Conservation (phyloP, 352 stramenopile species). For the Hyaloperonospora brassicae region DNA sequence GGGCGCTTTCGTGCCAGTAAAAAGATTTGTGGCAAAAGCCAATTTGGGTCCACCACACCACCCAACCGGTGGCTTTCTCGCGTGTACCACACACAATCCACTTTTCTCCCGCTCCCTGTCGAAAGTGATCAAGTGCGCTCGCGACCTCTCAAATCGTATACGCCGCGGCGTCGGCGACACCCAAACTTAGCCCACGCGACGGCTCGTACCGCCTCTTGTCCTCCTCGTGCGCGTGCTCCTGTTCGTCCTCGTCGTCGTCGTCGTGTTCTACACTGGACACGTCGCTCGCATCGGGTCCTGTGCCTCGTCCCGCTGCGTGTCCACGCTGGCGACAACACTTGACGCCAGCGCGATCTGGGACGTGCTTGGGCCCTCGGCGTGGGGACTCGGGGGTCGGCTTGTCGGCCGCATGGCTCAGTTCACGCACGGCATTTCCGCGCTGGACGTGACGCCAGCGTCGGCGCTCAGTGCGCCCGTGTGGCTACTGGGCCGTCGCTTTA, state of each 20-base stretch:
- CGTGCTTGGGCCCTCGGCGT: conserved; percentile 20
- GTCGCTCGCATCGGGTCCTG: no score
- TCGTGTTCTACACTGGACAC: no score
- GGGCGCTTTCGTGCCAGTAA: background rate
- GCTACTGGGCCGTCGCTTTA: conserved; percentile 36
- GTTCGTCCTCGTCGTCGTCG: no score
- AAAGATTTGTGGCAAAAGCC: background rate
- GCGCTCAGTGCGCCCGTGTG: conserved; percentile 37
- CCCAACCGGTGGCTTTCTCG: no score
- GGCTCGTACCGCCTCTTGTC: no score
- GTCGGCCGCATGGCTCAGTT: conserved; percentile 70
- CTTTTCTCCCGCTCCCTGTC: conserved; percentile 1
- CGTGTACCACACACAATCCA: no score
- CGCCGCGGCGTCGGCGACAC: no score
- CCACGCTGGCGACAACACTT: conserved; percentile 17
- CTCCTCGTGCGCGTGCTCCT: no score
- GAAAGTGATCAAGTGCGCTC: background rate
- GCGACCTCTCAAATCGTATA: no score
- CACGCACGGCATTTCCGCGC: conserved; percentile 67
- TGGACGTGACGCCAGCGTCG: conserved; percentile 40
- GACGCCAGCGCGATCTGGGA: conserved; percentile 16
- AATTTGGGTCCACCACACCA: background rate
- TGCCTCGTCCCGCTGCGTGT: background rate
- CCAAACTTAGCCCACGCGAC: no score
- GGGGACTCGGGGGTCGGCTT: conserved; percentile 38